phyloP scores from a whole-genome alignment of 2,329 filamentous ascomycete genomes.

The Neonectria hederae region DNA sequence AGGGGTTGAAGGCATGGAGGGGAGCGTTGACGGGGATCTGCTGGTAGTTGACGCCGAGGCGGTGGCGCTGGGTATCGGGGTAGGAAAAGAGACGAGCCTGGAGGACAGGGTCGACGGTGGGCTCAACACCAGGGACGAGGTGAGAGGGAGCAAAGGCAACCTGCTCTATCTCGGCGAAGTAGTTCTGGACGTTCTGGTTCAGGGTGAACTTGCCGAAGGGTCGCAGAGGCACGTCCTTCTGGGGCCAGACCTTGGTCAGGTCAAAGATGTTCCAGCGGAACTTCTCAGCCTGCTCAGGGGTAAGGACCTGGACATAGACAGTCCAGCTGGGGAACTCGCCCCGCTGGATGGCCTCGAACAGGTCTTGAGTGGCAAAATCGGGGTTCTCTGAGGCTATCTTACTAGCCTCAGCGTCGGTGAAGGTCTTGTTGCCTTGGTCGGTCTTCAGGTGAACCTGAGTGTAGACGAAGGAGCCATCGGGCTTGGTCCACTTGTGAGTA shows the following conservation, averaged over 20 bases:
- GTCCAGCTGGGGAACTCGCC: slow-evolving; percentile 72
- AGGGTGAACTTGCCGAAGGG: slow-evolving; percentile 73
- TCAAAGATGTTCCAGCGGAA: slow-evolving; percentile 75
- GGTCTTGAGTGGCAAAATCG: slow-evolving; percentile 70
- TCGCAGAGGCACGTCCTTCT: slow-evolving; percentile 73
- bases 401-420: slow-evolving; percentile 66
- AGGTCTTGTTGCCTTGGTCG: slow-evolving; percentile 68
- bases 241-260: slow-evolving; percentile 76
- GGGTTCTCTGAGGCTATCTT: slow-evolving; percentile 66
- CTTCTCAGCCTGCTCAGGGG: slow-evolving; percentile 68
- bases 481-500: slow-evolving; percentile 73
- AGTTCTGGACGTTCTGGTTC: slow-evolving; percentile 72
- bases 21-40: slow-evolving; percentile 71
- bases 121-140: slow-evolving; percentile 71
- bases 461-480: slow-evolving; percentile 72
- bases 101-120: slow-evolving; percentile 69
- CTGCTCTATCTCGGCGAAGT: slow-evolving; percentile 72
- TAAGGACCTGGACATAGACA: slow-evolving; percentile 71
- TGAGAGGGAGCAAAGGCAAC: slow-evolving; percentile 72
- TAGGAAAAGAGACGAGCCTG: slow-evolving; percentile 70
- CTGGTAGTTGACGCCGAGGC: slow-evolving; percentile 72
- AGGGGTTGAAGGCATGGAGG: slow-evolving; percentile 68
- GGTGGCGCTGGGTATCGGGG: slow-evolving; percentile 73
- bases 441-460: slow-evolving; percentile 72
- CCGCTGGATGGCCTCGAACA: slow-evolving; percentile 69